phyloP scores from a whole-genome alignment of 2,329 filamentous ascomycete species.

The Calonectria henricotiae region DNA sequence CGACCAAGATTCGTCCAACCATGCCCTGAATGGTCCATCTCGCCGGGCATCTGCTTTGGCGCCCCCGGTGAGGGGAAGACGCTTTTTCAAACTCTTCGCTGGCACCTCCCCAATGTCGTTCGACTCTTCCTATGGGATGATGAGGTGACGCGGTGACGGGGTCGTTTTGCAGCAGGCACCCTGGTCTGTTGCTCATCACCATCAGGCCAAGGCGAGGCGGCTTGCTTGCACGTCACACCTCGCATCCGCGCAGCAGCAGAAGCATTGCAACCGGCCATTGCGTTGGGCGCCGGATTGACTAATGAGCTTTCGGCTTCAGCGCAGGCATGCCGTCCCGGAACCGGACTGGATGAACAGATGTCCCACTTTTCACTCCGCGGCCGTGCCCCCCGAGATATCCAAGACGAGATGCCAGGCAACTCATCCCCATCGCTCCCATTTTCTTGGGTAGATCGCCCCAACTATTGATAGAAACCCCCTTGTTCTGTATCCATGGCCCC shows the following conservation, averaged over 20 bases:
- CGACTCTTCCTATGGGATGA: constrained; percentile 20
- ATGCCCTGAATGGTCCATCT: constrained; percentile 21
- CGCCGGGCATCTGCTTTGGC: constrained; percentile 15
- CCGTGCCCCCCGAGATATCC: constrained; percentile 37
- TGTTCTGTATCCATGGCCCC: constrained; percentile 8
- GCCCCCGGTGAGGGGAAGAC: constrained; percentile 27
- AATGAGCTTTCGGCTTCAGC: constrained; percentile 45
- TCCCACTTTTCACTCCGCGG: constrained; percentile 40
- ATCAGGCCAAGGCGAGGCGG: constrained; percentile 6
- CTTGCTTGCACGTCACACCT: constrained; percentile 21
- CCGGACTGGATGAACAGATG: constrained; percentile 45
- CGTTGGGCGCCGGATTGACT: constrained; percentile 43
- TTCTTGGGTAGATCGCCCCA: constrained; percentile 12
- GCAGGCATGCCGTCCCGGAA: constrained; percentile 49
- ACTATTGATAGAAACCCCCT: constrained; percentile 15
- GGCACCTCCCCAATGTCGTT: constrained; percentile 23
- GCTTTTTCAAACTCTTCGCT: constrained; percentile 2
- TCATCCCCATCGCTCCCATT: background rate
- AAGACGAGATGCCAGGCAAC: constrained; percentile 18
- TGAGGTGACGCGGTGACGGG: constrained; percentile 26
- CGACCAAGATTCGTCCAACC: constrained; percentile 20
- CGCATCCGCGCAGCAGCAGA: constrained; percentile 17
- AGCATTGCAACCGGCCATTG: constrained; percentile 39
- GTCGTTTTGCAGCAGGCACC: constrained; percentile 26
- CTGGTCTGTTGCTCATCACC: constrained; percentile 13